A percentile compares a stretch with the other conserved stretches of the same genome.
Evolutionary conservation across 2,329 filamentous ascomycete genomes (phyloP).

Genomic region (Trichoderma sp.): DNA sequence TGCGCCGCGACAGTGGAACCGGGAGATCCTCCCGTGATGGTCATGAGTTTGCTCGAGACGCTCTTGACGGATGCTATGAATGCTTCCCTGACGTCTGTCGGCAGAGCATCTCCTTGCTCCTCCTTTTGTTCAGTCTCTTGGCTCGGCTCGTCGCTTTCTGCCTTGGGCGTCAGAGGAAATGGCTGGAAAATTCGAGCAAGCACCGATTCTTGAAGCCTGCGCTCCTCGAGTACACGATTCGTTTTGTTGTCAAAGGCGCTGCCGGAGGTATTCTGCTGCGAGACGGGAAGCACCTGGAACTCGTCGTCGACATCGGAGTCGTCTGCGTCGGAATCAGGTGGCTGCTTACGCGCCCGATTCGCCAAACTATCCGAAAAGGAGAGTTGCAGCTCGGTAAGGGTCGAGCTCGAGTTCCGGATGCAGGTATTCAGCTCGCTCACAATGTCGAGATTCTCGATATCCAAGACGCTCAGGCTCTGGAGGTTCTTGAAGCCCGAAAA

Average conservation of each 20-base stretch:
- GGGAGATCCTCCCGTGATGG: constrained; percentile 44
- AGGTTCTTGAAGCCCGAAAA: constrained; percentile 61
- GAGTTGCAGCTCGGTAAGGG: constrained; percentile 57
- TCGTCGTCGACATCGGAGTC: constrained; percentile 60
- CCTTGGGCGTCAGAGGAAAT: constrained; percentile 46
- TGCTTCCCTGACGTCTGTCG: constrained; percentile 37
- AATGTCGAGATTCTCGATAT: constrained; percentile 62
- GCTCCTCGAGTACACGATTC: constrained; percentile 55
- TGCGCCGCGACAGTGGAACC: constrained; percentile 45
- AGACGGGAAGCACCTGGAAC: constrained; percentile 49
- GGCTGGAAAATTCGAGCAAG: constrained; percentile 57
- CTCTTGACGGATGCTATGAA: constrained; percentile 43
- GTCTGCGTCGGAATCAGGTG: constrained; percentile 47
- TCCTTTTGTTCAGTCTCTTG: constrained; percentile 34
- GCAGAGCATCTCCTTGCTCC: constrained; percentile 22
- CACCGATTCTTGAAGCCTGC: constrained; percentile 56
- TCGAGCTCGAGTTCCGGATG: constrained; percentile 56
- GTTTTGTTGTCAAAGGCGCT: constrained; percentile 45
- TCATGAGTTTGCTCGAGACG: constrained; percentile 49
- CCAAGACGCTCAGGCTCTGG: constrained; percentile 56
- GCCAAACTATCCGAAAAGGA: constrained; percentile 61
- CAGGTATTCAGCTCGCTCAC: constrained; percentile 59
- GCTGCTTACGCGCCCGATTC: constrained; percentile 42
- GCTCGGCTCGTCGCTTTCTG: constrained; percentile 28
- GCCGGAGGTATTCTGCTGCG: constrained; percentile 34